Evolutionary conservation across 2,329 filamentous ascomycete species (phyloP), one percentile per base, ranked within the genome.

Genomic region (Penicillium sp.): DNA sequence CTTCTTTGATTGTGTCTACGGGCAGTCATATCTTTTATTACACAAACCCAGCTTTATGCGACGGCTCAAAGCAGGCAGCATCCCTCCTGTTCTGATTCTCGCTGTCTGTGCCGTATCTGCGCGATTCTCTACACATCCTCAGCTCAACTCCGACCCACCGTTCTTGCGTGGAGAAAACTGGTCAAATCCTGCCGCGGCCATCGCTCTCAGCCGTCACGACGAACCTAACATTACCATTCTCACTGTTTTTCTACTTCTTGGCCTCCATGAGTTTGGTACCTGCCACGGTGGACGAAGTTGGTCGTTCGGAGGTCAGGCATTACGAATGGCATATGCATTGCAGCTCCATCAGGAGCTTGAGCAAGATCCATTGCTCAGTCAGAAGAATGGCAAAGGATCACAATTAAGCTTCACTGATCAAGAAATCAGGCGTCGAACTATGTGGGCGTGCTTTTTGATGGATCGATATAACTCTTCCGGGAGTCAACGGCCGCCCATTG

Each of bases 391-490:
- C 14, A 74, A 75, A 31, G 76, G 80, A 11, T 78, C 79, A 2
- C 82, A 86, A 54, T 79, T 93, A 44, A 95, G 89, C 65, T 93
- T 93, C 59, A 89, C 91, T 13, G 93, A 97, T 67, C 86, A 89
- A 25, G 93, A 99, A 68, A 96, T 97, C 46, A 81, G 93, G 52
- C 78, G 93, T 58, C 82, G 93, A 49, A 93, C 90, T 2, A 97
- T 99, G 92, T 99, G 93, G 93, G 88, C 91, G 11, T 97, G 92
- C 66, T 95, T 95, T 64, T 71, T 96, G 49, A 96, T 97, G 91
- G 93, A 99, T 67, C 84, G 92, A 0, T 96, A 96, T 75, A 96
- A 95, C 70, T 96, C 92, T 0, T 96, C 91, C 1, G 92, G 93
- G 2, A 95, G 89, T 2, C 91, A 96, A 62, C 81, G 92, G 31